Conservation (phyloP, 2,329 filamentous ascomycete species). For the Nannizziopsis barbatae region DNA sequence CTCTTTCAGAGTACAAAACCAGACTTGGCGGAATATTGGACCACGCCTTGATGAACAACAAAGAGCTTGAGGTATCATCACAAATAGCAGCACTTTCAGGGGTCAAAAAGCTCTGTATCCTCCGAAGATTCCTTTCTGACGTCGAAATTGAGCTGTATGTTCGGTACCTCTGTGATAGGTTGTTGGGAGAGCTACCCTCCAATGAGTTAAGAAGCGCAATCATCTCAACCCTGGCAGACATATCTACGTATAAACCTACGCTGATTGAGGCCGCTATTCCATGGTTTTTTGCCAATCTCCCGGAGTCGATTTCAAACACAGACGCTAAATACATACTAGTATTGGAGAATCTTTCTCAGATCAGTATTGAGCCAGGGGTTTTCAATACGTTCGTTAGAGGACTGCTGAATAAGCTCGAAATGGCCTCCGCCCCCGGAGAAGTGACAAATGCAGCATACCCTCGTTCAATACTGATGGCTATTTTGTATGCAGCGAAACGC, state of each 20-base stretch:
- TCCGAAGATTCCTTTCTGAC: slow-evolving; percentile 40
- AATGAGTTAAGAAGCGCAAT: slow-evolving; percentile 49
- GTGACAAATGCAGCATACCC: slow-evolving; percentile 43
- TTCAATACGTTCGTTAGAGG: slow-evolving; percentile 54
- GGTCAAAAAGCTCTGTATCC: slow-evolving; percentile 36
- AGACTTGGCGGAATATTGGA: slow-evolving; percentile 45
- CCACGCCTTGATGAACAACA: slow-evolving; percentile 42
- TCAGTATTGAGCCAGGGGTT: slow-evolving; percentile 51
- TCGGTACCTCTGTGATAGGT: slow-evolving; percentile 49
- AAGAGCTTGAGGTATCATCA: slow-evolving; percentile 43
- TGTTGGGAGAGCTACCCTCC: slow-evolving; percentile 48
- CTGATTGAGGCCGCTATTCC: slow-evolving; percentile 55
- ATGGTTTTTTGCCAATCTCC: slow-evolving; percentile 53
- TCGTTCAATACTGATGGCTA: slow-evolving; percentile 48
- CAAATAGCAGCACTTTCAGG: slow-evolving; percentile 39
- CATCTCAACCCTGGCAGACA: slow-evolving; percentile 47
- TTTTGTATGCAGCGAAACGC: slow-evolving; percentile 50
- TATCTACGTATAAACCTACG: slow-evolving; percentile 51
- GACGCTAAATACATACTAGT: slow-evolving; percentile 40
- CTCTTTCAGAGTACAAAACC: slow-evolving; percentile 40
- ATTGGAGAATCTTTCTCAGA: slow-evolving; percentile 53
- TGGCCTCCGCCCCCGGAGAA: slow-evolving; percentile 41
- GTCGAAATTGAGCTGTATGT: slow-evolving; percentile 44
- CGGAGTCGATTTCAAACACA: slow-evolving; percentile 43
- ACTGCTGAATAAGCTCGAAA: slow-evolving; percentile 51